These are phyloP conservation scores for Leishmania aethiopica DNA, from an alignment of 208 protist genomes.

Conservation along the genomic window DNA sequence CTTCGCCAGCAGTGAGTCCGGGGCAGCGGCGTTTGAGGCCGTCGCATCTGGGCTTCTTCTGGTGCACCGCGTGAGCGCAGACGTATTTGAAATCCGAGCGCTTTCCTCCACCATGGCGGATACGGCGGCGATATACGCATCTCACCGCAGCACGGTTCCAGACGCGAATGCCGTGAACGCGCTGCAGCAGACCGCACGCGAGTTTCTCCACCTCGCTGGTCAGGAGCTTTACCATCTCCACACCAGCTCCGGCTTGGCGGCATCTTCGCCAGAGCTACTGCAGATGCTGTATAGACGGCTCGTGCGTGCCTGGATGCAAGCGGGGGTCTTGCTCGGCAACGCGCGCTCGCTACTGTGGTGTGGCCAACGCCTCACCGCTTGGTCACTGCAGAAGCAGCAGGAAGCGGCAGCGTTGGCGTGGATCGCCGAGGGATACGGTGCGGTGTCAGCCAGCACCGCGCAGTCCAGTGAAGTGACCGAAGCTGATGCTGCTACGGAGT, in stretches of 20 bases:
- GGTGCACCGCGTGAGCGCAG: background rate
- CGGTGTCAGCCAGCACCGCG: background rate
- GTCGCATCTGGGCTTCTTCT: constrained; percentile 1
- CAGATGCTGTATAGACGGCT: background rate
- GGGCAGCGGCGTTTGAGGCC: background rate
- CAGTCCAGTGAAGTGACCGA: background rate
- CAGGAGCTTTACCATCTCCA: constrained; percentile 4
- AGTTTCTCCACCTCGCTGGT: constrained; percentile 17
- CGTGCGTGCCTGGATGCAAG: constrained; percentile 31
- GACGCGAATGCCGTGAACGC: background rate
- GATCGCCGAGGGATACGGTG: background rate
- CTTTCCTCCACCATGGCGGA: background rate
- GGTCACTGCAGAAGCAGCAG: background rate
- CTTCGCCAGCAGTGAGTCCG: background rate
- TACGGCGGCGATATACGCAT: background rate
- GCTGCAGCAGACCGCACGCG: constrained; percentile 6
- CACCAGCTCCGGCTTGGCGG: background rate
- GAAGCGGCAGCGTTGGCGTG: background rate
- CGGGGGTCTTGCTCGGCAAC: constrained; percentile 27
- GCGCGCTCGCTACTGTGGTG: constrained; percentile 10
- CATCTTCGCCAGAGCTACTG: background rate
- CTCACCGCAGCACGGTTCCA: background rate
- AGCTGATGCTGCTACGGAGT: constrained; percentile 4
- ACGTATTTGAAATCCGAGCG: background rate
- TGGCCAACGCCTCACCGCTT: constrained; percentile 11